Percentiles rank a stretch among this genome's conserved stretches.
Conservation (phyloP, 2,329 filamentous ascomycete genomes). For the Colletotrichum viniferum region DNA sequence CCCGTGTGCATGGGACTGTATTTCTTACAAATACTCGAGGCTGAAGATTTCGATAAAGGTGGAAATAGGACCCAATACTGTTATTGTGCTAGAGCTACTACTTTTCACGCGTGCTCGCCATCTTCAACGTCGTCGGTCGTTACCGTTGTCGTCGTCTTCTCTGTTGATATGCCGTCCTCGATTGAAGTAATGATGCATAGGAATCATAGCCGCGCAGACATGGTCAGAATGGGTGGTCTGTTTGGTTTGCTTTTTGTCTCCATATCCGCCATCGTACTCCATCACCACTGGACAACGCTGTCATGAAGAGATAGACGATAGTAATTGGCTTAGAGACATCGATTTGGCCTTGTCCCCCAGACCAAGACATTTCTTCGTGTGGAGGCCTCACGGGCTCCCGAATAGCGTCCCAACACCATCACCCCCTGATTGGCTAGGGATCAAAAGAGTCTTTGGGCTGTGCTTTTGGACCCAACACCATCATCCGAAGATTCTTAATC, state of each 20-base stretch:
- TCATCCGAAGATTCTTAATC: neutral
- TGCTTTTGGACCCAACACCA: neutral
- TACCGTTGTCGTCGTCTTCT: neutral
- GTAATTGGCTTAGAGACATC: neutral
- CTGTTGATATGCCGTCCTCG: neutral
- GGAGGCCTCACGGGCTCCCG: neutral
- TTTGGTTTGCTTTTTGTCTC: neutral
- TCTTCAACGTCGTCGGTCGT: no score
- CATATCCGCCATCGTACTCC: neutral
- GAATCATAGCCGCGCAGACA: no score
- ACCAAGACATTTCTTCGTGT: neutral
- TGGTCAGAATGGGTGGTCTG: no score
- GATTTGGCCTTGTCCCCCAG: neutral
- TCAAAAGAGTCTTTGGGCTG: neutral
- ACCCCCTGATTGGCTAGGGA: neutral
- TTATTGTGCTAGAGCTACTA: neutral
- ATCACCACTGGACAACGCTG: rapidly evolving
- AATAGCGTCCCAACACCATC: neutral
- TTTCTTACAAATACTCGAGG: neutral
- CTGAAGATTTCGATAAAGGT: rapidly evolving
- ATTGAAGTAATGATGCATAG: no score
- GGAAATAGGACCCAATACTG: neutral
- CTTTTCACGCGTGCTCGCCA: neutral
- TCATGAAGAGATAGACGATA: neutral
- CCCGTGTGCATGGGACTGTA: neutral